phyloP scores from a whole-genome alignment of 768 basidiomycete species.

The Leucosporidium scottii region DNA sequence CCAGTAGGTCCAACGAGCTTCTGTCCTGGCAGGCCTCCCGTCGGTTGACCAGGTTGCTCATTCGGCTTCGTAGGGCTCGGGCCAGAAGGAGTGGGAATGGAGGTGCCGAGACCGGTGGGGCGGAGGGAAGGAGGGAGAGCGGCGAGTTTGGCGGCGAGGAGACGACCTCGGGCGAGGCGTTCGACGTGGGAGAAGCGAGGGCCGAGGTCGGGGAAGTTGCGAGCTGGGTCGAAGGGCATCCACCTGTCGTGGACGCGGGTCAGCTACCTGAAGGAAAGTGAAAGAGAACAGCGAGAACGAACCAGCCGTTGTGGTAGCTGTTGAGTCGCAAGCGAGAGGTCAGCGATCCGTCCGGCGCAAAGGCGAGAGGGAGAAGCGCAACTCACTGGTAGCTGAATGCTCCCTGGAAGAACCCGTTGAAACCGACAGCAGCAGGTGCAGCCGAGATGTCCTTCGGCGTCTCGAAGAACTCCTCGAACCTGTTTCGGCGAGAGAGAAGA shows the following conservation, averaged over 20 bases:
- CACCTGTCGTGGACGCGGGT: not conserved
- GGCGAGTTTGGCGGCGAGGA: not conserved
- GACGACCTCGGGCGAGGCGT: not conserved
- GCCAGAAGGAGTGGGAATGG: too few relatives aligned
- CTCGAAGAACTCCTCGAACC: constrained; percentile 63
- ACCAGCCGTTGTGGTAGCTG: constrained; percentile 83
- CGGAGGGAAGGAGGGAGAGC: not conserved
- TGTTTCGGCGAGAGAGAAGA: not conserved
- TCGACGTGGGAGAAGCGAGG: constrained; percentile 50
- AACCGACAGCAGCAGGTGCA: constrained; percentile 77
- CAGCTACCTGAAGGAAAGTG: not conserved
- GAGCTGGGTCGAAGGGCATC: constrained; percentile 76
- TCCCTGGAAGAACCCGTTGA: constrained; percentile 92
- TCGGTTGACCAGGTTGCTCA: too few relatives aligned
- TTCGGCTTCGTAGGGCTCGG: too few relatives aligned
- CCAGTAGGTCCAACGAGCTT: too few relatives aligned
- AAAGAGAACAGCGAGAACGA: not conserved
- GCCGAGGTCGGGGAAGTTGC: constrained; percentile 93
- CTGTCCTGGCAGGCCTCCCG: too few relatives aligned
- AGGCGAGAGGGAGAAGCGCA: too few relatives aligned
- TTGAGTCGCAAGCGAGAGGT: too few relatives aligned
- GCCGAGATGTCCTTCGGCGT: constrained; percentile 66
- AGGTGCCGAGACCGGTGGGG: too few relatives aligned
- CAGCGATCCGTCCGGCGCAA: too few relatives aligned
- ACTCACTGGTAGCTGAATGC: constrained; percentile 77